These are phyloP conservation scores for Aureobasidium pullulans DNA, from an alignment of 2,329 filamentous ascomycete genomes.

Conservation along the genomic window DNA sequence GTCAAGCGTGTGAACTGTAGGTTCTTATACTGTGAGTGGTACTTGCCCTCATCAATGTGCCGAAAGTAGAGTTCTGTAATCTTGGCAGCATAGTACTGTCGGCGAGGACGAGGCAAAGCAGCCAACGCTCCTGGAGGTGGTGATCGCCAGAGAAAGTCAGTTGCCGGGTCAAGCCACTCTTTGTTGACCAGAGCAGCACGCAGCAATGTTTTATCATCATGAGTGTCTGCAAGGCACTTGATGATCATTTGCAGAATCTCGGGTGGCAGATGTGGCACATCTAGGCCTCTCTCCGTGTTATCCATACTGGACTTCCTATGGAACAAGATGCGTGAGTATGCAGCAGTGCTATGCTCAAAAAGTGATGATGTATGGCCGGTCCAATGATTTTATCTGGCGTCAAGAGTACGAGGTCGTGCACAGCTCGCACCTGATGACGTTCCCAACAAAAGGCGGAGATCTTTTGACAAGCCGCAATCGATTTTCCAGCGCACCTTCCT, in stretches of 20 bases:
- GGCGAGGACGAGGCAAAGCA: background rate
- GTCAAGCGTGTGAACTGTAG: background rate
- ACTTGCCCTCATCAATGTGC: background rate
- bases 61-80: background rate
- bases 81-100: background rate
- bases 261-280: background rate
- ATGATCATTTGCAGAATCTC: background rate
- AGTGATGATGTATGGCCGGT: no score
- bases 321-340: background rate
- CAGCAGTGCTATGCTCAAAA: no score
- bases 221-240: background rate
- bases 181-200: background rate
- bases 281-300: background rate
- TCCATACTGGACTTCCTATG: background rate
- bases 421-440: no score
- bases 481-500: background rate
- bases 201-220: background rate
- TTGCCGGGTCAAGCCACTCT: background rate
- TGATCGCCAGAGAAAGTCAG: background rate
- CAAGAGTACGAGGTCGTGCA: no score
- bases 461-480: no score
- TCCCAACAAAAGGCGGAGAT: no score
- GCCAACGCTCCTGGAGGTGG: background rate
- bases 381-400: no score
- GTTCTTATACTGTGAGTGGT: background rate